Percentiles rank a stretch among this genome's conserved stretches.
Evolutionary conservation across 163 green algal genomes (phyloP).

Genomic region (Chlorella variabilis): DNA sequence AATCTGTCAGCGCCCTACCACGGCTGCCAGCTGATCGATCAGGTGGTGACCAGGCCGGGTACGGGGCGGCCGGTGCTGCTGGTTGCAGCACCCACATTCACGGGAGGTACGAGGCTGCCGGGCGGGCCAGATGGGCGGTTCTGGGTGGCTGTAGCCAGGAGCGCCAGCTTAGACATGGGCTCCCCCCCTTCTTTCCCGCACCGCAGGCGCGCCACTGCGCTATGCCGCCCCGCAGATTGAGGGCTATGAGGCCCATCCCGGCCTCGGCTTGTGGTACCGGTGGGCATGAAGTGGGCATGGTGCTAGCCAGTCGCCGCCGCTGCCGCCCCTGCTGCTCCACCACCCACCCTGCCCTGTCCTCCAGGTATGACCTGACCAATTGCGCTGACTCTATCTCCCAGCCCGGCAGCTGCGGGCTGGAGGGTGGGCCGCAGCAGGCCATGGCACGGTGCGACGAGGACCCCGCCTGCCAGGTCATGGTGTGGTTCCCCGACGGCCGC

Average conservation of each 20-base stretch:
- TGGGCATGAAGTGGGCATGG: background rate
- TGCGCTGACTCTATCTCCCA: slow-evolving; percentile 18
- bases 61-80: slow-evolving; percentile 23
- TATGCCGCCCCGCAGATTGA: background rate
- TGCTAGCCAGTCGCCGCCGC: background rate
- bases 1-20: slow-evolving; percentile 1
- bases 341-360: background rate
- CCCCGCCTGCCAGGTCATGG: slow-evolving; percentile 26
- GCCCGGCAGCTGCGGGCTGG: slow-evolving; percentile 30
- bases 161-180: too few species aligned
- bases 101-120: slow-evolving; percentile 4
- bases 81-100: background rate
- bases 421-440: background rate
- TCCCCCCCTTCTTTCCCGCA: too few species aligned
- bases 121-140: background rate
- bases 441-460: background rate
- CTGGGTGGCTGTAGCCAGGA: too few species aligned
- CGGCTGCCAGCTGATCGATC: slow-evolving; percentile 20
- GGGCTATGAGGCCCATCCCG: slow-evolving; percentile 1
- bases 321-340: background rate
- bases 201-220: slow-evolving; percentile 24
- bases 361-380: slow-evolving; percentile 8
- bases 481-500: slow-evolving; percentile 22
- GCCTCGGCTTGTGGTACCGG: slow-evolving; percentile 30
- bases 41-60: background rate